These are phyloP conservation scores for Fusarium duplospermum DNA, from an alignment of 2,329 filamentous ascomycete species.

Conservation along the genomic window DNA sequence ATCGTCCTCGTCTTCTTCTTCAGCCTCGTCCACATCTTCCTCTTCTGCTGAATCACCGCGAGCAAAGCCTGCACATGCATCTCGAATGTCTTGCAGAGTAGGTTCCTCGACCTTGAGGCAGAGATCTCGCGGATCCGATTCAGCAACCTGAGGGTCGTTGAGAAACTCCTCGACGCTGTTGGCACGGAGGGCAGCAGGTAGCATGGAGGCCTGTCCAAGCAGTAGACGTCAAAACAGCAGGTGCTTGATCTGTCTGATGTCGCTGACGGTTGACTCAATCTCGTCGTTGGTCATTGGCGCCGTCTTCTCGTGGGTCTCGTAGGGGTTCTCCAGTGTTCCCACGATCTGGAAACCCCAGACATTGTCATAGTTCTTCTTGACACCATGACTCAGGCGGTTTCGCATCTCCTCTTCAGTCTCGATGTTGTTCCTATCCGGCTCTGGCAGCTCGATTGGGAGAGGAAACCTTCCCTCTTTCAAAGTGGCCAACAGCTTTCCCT, in stretches of 20 bases:
- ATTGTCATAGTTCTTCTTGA: constrained; percentile 40
- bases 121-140: constrained; percentile 44
- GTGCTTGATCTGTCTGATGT: constrained; percentile 45
- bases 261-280: constrained; percentile 36
- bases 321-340: constrained; percentile 42
- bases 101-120: constrained; percentile 45
- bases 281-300: constrained; percentile 43
- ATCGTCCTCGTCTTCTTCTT: constrained; percentile 29
- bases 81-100: constrained; percentile 43
- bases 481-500: constrained; percentile 28
- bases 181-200: constrained; percentile 42
- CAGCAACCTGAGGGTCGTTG: constrained; percentile 37
- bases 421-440: constrained; percentile 44
- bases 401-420: constrained; percentile 47
- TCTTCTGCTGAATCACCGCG: constrained; percentile 38
- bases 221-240: constrained; percentile 45
- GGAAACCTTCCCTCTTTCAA: constrained; percentile 13
- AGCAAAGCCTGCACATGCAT: constrained; percentile 47
- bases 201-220: constrained; percentile 40
- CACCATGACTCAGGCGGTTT: constrained; percentile 40
- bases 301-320: constrained; percentile 39
- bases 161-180: constrained; percentile 43
- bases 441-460: constrained; percentile 1
- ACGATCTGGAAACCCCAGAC: constrained; percentile 36
- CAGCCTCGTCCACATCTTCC: background rate